Evolutionary conservation across 306 rosid genomes (phyloP), one percentile per base, ranked within the genome.

Genomic region (Prinsepia uniflora): DNA sequence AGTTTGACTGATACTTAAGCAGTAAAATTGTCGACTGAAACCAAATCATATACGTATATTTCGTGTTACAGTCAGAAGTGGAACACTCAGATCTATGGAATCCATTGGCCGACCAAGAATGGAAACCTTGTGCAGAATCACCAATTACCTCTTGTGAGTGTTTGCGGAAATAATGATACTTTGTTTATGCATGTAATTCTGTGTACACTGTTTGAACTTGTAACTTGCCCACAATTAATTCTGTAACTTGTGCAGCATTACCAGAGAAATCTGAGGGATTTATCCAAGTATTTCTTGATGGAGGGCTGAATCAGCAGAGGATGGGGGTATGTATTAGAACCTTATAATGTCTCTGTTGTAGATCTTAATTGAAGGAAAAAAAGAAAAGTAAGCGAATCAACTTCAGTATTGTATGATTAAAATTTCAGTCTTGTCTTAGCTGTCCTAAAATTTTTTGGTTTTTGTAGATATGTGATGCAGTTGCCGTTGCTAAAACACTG

Each of bases 281-380:
- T 75, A 78, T 95, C 72, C 97, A 95, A 66, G 92, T 91, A 48
- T 95, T 95, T 86, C 97, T 95, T 52, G 97, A 95, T 82, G 99
- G 99, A 64, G 99, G 99, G 34, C 74, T 95, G 83, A 95, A 95
- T 88, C 99, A 95, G 83, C 99, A 95, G 82, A 89, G 97, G 74
- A 95, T 95, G 99, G 99, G 99, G 97, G 99, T 91, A 76, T 67
- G 96, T 72, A 65, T 76, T 70, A 60, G 15, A 75, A 64, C 46
- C 41, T 42, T 64, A 24, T 30, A 3, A 17, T 52, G 47, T 53
- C 41, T 67, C 19, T 6, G 49, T 36, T 22, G 1, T 44, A 30
- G 20, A 36, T 44, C 20, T 15, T 8, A 36, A 67, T n/a, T 53
- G 4, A 3, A 53, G 13, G 75, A 2, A 19, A 45, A 34, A 0